Conservation (phyloP, 2,329 filamentous ascomycete species). For the Ceratocystis cacaofunesta region DNA sequence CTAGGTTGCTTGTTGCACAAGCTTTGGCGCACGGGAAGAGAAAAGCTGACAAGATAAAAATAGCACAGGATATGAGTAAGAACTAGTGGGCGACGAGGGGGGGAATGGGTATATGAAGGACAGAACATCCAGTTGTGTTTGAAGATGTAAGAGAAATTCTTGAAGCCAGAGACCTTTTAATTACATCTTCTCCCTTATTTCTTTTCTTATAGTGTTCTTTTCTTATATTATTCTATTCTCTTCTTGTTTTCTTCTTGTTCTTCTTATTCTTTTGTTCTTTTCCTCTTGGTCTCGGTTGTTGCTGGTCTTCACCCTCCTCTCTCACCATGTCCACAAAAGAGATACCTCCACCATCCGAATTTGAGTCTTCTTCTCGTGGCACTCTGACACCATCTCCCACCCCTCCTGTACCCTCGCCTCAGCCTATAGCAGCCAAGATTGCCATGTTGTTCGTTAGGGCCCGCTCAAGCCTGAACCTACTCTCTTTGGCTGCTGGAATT, state of each 20-base stretch:
- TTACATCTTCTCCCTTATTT: not conserved
- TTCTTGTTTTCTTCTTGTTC: constrained; percentile 5
- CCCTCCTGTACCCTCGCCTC: constrained; percentile 21
- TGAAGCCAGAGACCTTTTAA: not conserved
- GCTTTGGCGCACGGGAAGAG: not conserved
- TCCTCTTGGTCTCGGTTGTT: not conserved
- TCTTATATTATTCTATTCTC: not conserved
- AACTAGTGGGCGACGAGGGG: not conserved
- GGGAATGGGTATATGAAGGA: not conserved
- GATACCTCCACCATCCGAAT: constrained; percentile 30
- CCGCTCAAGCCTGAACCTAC: constrained; percentile 32
- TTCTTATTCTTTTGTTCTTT: not conserved
- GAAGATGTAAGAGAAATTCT: not conserved
- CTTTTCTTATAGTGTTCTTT: not conserved
- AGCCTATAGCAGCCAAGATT: constrained; percentile 25
- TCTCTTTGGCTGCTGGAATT: constrained; percentile 38
- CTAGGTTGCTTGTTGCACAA: not conserved
- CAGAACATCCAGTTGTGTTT: not conserved
- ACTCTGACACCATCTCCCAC: constrained; percentile 22
- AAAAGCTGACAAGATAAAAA: constrained; percentile 1
- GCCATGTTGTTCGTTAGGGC: constrained; percentile 30
- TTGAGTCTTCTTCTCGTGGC: constrained; percentile 31
- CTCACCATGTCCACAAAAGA: constrained; percentile 24
- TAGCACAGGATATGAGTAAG: not conserved
- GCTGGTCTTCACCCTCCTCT: constrained; percentile 2